Evolutionary conservation across 2,329 filamentous ascomycete genomes (phyloP).

Genomic region (Pezicula neosporulosa): DNA sequence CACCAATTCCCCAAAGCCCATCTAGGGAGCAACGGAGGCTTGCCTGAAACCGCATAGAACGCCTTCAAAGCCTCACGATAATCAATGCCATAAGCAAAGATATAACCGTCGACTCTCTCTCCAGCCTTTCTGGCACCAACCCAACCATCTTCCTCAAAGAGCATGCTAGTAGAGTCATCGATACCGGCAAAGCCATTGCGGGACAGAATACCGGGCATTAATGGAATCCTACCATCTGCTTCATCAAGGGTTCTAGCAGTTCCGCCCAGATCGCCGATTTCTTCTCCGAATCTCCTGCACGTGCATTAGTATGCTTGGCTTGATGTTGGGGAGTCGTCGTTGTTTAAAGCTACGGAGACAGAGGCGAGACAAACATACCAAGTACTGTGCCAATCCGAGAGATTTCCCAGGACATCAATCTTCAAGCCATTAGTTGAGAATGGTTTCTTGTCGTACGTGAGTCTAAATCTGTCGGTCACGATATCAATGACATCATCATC

Average conservation of each 20-base stretch:
- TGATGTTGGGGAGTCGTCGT: too few species aligned
- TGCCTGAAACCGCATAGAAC: slow-evolving; percentile 52
- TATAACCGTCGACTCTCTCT: slow-evolving; percentile 52
- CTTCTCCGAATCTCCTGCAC: slow-evolving; percentile 50
- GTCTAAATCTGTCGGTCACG: slow-evolving; percentile 49
- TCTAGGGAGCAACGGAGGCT: slow-evolving; percentile 51
- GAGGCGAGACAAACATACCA: slow-evolving; percentile 27
- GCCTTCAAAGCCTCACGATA: slow-evolving; percentile 50
- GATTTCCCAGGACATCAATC: slow-evolving; percentile 10
- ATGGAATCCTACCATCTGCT: slow-evolving; percentile 44
- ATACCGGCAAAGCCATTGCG: slow-evolving; percentile 46
- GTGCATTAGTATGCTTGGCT: slow-evolving; percentile 36
- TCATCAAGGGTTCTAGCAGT: slow-evolving; percentile 52
- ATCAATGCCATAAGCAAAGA: slow-evolving; percentile 57
- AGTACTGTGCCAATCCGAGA: not conserved
- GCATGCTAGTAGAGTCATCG: slow-evolving; percentile 53
- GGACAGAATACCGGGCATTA: slow-evolving; percentile 49
- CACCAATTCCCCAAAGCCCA: slow-evolving; percentile 64
- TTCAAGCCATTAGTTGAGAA: slow-evolving; percentile 50
- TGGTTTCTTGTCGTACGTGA: slow-evolving; percentile 54
- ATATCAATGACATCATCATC: slow-evolving; percentile 47
- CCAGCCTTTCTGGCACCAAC: slow-evolving; percentile 43
- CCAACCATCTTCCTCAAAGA: slow-evolving; percentile 51
- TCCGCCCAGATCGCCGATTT: slow-evolving; percentile 38
- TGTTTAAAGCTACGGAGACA: slow-evolving; percentile 19